Base-by-base conservation (phyloP, 2,329 filamentous ascomycete species). In the Pleurostoma richardsiae region DNA sequence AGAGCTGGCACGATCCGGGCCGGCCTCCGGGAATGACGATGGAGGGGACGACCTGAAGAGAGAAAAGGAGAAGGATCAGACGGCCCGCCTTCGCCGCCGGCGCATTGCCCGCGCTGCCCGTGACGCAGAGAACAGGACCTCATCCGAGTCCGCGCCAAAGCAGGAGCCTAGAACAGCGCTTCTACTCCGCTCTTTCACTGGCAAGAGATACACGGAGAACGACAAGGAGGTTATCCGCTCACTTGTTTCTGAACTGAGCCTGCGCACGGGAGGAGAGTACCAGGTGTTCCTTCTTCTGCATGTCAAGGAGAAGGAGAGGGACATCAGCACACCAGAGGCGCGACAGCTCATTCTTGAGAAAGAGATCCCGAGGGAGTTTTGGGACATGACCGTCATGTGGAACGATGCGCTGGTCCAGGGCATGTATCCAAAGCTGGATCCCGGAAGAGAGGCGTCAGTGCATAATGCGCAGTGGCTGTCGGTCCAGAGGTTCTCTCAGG, bases 271-370 rank as follows among this genome's bases (percentile, higher is more conserved):
- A 19, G 88, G 87, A 33, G 83, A 91, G 65, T 95, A 90, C 59
- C 81, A 90, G 55, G 83, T 94, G 2, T 88, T 88, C 59, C 71
- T 95, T 30, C 75, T 95, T 29, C 79, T 95, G 10, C 88, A 95
- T 52, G 84, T 90, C 65, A 89, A 87, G 62, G 80, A 86, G 40
- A 33, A 49, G 4, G 67, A 73, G 42, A 67, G 70, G 4, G 66
- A 73, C 10, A 70, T 76, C 27, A 81, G 87, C 41, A 85, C 79
- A 65, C 73, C 80, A 54, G 64, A 75, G 8, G 68, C 72, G 29
- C 71, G 76, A 2, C 86, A 90, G 57, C 69, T 81, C 31, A 67
- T 73, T 27, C 73, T 84, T 3, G 70, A 90, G 4, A 65, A 76
- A 19, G 50, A 60, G 30, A 57, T 65, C 6, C 63, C 62, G 3